Evolutionary conservation across 2,329 filamentous ascomycete species (phyloP).

Genomic region (Alternaria sp.): DNA sequence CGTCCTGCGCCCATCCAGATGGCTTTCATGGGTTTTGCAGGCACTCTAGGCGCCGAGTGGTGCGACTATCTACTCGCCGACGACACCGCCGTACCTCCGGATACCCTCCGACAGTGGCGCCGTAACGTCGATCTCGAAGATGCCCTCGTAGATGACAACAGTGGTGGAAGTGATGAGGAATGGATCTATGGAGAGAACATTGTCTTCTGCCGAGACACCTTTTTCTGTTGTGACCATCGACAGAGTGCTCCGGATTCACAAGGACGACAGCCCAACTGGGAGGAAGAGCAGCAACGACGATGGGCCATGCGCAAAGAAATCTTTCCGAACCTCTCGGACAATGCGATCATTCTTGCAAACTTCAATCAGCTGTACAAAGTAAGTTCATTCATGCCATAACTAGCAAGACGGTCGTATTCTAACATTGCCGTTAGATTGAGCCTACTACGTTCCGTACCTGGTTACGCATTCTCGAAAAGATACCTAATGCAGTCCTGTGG

Average conservation of each 20-base stretch:
- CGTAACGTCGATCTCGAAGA: constrained; percentile 79
- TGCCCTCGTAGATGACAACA: constrained; percentile 67
- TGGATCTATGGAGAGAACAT: constrained; percentile 99
- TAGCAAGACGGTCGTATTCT: constrained; percentile 4
- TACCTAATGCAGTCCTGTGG: constrained; percentile 92
- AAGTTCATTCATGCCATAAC: constrained; percentile 34
- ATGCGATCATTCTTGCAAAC: constrained; percentile 91
- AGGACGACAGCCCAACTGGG: constrained; percentile 75
- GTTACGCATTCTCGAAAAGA: constrained; percentile 85
- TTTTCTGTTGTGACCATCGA: constrained; percentile 97
- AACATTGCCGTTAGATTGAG: constrained; percentile 74
- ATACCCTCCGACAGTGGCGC: constrained; percentile 81
- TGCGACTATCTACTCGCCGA: constrained; percentile 97
- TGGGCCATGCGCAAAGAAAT: constrained; percentile 95
- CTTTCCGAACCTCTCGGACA: constrained; percentile 82
- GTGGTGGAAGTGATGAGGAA: constrained; percentile 72
- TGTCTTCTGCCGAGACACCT: constrained; percentile 91
- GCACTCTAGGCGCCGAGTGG: constrained; percentile 95
- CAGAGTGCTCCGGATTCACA: constrained; percentile 81
- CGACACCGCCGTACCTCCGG: constrained; percentile 80
- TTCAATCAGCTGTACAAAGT: constrained; percentile 99
- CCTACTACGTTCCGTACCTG: constrained; percentile 95
- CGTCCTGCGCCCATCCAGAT: constrained; percentile 95
- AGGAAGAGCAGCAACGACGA: constrained; percentile 78
- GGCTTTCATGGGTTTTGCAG: constrained; percentile 99